Base-by-base conservation (phyloP, 371 early-diverging fungal species). In the Lichtheimia ramosa region DNA sequence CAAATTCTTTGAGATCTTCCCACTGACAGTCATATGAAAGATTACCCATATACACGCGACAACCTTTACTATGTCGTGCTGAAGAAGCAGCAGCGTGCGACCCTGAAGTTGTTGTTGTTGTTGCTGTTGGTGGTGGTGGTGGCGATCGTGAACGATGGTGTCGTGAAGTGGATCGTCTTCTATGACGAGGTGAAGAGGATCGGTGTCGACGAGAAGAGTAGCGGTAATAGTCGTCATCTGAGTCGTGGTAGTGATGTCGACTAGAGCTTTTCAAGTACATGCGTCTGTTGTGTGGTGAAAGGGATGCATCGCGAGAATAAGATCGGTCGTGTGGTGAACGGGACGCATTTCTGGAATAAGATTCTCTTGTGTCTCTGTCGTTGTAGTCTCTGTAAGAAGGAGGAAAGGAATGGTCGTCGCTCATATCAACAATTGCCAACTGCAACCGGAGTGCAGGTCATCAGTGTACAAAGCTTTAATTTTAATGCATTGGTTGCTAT, bases 1-100 rank as follows among this genome's bases (percentile, higher is more conserved):
- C 91, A 70, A 86, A 91, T 57, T 92, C 90, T 66, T 89, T 89
- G 57, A 94, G 72, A 58, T 87, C 77, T 21, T 66, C 73, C 77
- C 85, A 81, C 49, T 73, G 71, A 40, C 81, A 81, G 58, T 87
- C 88, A 64, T 83, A 88, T 1, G 88, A 58, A 42, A 88, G 64
- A 64, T 88, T 89, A 18, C 89, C 84, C 27, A 88, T 83, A 71
- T 85, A 88, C 0, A 88, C 84, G 28, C 87, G 73, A 51, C 81
- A 74, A n/a, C 52, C 43, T 23, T 59, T 57, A 34, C 39, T 46
- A 43, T 56, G 58, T 5, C 64, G 43, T 8, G 34, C 48, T n/a
- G 34, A 40, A 27, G 34, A 34, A 25, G 5, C 34, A 4, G 27
- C 3, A 27, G 27, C 34, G 34, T 34, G 34, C 10, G 34, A 34